These are phyloP conservation scores for Ceratocystiopsis minuta DNA, from an alignment of 2,329 filamentous ascomycete species.

Conservation along the genomic window DNA sequence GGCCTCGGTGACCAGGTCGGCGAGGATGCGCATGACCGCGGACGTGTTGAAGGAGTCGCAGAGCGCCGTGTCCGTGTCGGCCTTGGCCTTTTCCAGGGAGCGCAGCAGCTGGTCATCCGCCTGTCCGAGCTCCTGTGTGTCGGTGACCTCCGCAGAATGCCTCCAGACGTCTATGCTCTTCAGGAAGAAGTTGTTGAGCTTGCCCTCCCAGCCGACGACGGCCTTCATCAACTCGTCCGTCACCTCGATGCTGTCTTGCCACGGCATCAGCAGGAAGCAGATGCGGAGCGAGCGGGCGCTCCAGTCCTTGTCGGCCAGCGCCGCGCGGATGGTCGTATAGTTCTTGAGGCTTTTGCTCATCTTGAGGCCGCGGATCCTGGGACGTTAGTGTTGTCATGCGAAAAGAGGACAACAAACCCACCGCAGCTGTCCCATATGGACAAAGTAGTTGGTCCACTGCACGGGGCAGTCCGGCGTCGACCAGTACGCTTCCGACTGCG, in stretches of 20 bases:
- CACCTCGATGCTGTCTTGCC: conserved; percentile 54
- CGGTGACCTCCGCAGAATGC: background rate
- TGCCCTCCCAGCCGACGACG: conserved; percentile 38
- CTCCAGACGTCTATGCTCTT: conserved; percentile 7
- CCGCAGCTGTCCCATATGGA: conserved; percentile 49
- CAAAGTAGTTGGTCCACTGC: conserved; percentile 60
- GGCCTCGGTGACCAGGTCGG: conserved; percentile 46
- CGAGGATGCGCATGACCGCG: conserved; percentile 41
- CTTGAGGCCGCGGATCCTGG: conserved; percentile 34
- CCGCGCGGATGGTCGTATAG: conserved; percentile 52
- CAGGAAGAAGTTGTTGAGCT: conserved; percentile 10
- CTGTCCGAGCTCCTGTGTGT: too few relatives aligned
- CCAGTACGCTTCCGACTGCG: conserved; percentile 56
- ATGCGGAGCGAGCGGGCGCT: conserved; percentile 47
- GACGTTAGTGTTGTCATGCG: too few relatives aligned
- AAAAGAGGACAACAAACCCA: too few relatives aligned
- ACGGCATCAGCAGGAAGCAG: conserved; percentile 49
- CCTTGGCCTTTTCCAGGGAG: conserved; percentile 34
- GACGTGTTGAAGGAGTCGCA: conserved; percentile 55
- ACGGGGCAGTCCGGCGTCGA: conserved; percentile 18
- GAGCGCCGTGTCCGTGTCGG: conserved; percentile 38
- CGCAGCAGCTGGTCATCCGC: conserved; percentile 9
- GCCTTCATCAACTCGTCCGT: conserved; percentile 44
- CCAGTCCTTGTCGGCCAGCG: conserved; percentile 38
- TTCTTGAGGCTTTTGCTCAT: conserved; percentile 62